Evolutionary conservation across 768 basidiomycete genomes (phyloP).

Genomic region (Podaxis mareebaensis): DNA sequence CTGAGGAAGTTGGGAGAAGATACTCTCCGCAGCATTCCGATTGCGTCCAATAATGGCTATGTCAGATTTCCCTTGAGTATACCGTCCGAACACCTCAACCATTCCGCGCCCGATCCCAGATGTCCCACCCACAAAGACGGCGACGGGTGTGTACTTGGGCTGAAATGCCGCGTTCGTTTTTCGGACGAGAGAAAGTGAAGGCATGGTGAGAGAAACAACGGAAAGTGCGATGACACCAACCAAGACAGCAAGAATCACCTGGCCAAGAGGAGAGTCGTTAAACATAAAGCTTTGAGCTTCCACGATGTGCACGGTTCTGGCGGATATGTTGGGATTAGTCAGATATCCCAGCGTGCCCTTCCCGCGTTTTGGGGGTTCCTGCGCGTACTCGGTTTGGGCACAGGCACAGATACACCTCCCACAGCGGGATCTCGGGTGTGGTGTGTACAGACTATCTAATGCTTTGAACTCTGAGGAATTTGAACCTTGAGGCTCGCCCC

Average conservation of each 20-base stretch:
- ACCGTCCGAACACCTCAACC: constrained; percentile 38
- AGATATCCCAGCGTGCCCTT: not conserved
- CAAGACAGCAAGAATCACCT: not conserved
- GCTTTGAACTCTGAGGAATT: too few relatives aligned
- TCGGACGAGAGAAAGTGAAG: constrained; percentile 23
- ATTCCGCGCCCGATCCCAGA: constrained; percentile 42
- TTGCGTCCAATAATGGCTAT: constrained; percentile 48
- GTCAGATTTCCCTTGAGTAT: constrained; percentile 43
- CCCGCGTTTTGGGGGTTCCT: too few relatives aligned
- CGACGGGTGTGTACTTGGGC: constrained; percentile 25
- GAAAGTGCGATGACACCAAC: not conserved
- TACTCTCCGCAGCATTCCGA: constrained; percentile 36
- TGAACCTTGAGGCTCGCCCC: too few relatives aligned
- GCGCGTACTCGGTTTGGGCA: too few relatives aligned
- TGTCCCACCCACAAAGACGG: constrained; percentile 35
- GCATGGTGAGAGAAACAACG: constrained; percentile 19
- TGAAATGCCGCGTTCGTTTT: constrained; percentile 28
- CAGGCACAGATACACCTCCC: too few relatives aligned
- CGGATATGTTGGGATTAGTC: not conserved
- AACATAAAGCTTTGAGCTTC: not conserved
- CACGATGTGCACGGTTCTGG: not conserved
- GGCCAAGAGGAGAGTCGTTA: not conserved
- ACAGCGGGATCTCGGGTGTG: too few relatives aligned
- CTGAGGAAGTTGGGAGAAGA: constrained; percentile 37
- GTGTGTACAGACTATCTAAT: too few relatives aligned